Evolutionary conservation across 768 basidiomycete species (phyloP), one percentile per base, ranked within the genome.

Genomic region (Pisolithus albus): DNA sequence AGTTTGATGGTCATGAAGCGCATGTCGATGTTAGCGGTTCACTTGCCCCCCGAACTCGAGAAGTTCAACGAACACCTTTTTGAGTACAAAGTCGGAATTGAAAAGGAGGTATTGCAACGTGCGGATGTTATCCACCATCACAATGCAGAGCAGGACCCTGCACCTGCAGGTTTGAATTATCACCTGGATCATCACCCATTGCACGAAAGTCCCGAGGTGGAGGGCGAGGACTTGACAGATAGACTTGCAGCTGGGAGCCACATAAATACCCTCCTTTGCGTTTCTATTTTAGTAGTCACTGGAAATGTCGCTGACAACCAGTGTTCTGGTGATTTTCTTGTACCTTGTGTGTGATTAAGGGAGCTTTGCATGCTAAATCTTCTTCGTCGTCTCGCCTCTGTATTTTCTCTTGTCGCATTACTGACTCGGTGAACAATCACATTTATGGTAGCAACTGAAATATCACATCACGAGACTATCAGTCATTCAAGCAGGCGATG

Each of bases 1-100:
- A 82, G 88, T 47, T 89, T 94, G 75, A 84, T 85, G 64, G 91
- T 92, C 13, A 78, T 92, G 67, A 84, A 83, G 59, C 76, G 91
- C 52, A 84, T 95, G 84, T 75, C 84, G 15, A 70, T 75, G 32
- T 72, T 86, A 2, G 58, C 61, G 34, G 61, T 65, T 11, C 62
- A 72, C 43, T 67, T 77, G 43, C 65, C 72, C 23, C 61, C 70
- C 3, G 73, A 72, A 40, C 75, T 76, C 3, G 73, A 74, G 48
- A 70, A 76, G 56, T 70, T 89, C 47, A 75, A 76, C 44, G 76
- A 75, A 45, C 76, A 85, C 42, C 65, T 94, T 24, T 71, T 73
- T 58, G 71, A 82, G 63, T 83, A 81, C 71, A 92, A 92, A n/a
- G n/a, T n/a, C n/a, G n/a, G n/a, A n/a, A n/a, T n/a, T n/a, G n/a